These are phyloP conservation scores for Cyberlindnera amylophila DNA, from an alignment of 805 yeast species.

Conservation along the genomic window DNA sequence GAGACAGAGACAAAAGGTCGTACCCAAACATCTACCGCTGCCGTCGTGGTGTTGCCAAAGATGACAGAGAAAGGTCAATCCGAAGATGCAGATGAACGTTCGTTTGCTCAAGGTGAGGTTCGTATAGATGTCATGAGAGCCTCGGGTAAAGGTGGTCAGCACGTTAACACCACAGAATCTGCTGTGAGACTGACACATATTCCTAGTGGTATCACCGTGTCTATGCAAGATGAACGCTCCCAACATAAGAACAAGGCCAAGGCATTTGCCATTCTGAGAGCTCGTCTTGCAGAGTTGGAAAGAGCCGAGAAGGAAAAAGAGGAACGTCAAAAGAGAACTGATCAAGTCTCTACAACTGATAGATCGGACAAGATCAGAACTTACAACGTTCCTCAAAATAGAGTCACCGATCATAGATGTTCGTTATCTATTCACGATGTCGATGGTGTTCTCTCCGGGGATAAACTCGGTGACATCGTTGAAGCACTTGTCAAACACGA, in stretches of 20 bases:
- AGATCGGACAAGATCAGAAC: conserved; percentile 92
- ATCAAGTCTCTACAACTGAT: conserved; percentile 85
- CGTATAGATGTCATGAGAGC: conserved; percentile 97
- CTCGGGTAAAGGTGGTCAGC: conserved; percentile 97
- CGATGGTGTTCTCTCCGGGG: conserved; percentile 60
- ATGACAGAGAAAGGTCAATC: conserved; percentile 50
- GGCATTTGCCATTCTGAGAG: conserved; percentile 78
- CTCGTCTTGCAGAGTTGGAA: conserved; percentile 81
- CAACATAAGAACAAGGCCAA: conserved; percentile 93
- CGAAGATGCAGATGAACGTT: conserved; percentile 54
- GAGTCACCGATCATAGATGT: conserved; percentile 93
- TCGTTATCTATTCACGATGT: conserved; percentile 76
- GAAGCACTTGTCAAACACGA: conserved; percentile 48
- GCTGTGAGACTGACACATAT: conserved; percentile 91
- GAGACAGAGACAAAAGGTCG: conserved; percentile 92
- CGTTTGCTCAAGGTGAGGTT: conserved; percentile 81
- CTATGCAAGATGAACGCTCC: conserved; percentile 92
- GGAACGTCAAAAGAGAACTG: conserved; percentile 65
- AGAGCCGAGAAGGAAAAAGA: conserved; percentile 57
- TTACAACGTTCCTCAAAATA: conserved; percentile 86
- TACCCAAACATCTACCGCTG: conserved; percentile 94
- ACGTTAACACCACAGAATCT: conserved; percentile 94
- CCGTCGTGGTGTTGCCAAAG: conserved; percentile 89
- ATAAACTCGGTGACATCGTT: conserved; percentile 50
- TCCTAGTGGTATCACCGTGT: conserved; percentile 85